Conservation (phyloP, 768 basidiomycete genomes). For the Paxillus rubicundulus region DNA sequence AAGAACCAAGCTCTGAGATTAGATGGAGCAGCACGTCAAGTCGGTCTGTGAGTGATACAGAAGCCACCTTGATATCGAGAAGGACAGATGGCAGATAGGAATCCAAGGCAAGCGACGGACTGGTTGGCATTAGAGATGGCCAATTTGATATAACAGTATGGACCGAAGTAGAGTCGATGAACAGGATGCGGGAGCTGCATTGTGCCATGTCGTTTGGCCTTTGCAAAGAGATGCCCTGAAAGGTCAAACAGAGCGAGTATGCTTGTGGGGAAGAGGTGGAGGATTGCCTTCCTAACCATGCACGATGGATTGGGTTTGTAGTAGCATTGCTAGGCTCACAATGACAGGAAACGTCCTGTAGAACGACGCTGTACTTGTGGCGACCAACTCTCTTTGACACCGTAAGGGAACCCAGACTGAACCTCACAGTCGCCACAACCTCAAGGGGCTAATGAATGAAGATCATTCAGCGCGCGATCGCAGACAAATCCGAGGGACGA, state of each 20-base stretch:
- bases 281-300: conserved; percentile 53
- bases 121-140: conserved; percentile 50
- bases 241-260: conserved; percentile 44
- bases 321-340: conserved; percentile 49
- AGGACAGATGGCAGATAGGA: conserved; percentile 58
- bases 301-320: conserved; percentile 43
- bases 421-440: conserved; percentile 38
- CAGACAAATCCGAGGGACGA: background rate
- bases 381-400: conserved; percentile 37
- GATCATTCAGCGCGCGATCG: background rate
- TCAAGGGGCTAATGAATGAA: conserved; percentile 16
- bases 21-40: conserved; percentile 50
- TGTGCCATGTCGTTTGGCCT: conserved; percentile 36
- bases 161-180: conserved; percentile 33
- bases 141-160: conserved; percentile 53
- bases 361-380: conserved; percentile 41
- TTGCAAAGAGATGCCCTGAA: conserved; percentile 46
- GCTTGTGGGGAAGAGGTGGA: conserved; percentile 35
- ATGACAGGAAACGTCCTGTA: conserved; percentile 40
- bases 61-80: conserved; percentile 42
- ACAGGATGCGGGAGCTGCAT: conserved; percentile 24
- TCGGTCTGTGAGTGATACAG: conserved; percentile 51
- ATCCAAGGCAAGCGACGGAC: conserved; percentile 37
- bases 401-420: conserved; percentile 49
- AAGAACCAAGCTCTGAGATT: conserved; percentile 17